Conservation (phyloP, 306 rosid species). For the Hippophae gyantsensis region DNA sequence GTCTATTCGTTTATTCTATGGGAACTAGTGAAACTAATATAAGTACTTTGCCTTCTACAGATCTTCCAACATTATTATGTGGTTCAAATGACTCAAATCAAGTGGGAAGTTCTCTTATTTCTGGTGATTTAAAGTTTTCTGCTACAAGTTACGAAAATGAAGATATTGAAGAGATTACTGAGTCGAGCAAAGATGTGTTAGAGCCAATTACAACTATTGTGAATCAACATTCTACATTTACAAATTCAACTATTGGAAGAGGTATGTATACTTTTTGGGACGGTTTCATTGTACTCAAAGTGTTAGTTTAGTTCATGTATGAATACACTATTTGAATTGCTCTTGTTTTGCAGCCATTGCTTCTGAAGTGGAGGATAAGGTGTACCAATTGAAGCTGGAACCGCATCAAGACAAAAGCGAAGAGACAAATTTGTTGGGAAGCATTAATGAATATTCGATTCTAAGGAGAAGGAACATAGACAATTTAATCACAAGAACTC, state of each 20-base stretch:
- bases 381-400: background rate
- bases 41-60: background rate
- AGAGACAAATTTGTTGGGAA: background rate
- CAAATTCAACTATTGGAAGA: background rate
- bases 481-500: conserved; percentile 3
- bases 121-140: background rate
- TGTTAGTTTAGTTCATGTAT: background rate
- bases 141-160: background rate
- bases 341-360: conserved; percentile 13
- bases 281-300: background rate
- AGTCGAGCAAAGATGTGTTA: background rate
- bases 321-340: background rate
- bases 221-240: background rate
- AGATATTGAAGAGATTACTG: background rate
- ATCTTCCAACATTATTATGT: background rate
- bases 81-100: background rate
- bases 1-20: background rate
- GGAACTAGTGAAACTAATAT: conserved; percentile 1
- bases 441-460: background rate
- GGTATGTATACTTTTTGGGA: background rate
- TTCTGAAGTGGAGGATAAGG: background rate
- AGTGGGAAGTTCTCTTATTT: background rate
- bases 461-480: background rate
- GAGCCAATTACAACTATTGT: background rate
- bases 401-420: background rate